Evolutionary conservation across 768 basidiomycete species (phyloP), one percentile per base, ranked within the genome.

Genomic region (Suillus subalutaceus): DNA sequence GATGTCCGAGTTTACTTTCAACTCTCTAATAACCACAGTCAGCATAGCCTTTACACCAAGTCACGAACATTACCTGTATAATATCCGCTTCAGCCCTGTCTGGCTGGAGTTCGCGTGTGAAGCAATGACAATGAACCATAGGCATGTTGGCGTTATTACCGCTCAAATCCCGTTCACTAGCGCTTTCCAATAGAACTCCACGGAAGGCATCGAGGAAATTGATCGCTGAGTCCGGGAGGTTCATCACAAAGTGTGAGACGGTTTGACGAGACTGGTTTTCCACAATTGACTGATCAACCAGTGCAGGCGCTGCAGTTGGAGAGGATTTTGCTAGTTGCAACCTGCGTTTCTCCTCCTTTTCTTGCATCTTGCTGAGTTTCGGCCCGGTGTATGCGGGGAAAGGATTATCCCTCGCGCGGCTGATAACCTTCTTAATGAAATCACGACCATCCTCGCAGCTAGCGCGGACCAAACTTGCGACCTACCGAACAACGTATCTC

Each of bases 211-310:
- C 92, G 62, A 99, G 83, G 79, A 99, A 98, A 43, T 86, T 83
- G 63, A 98, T 88, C 0, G 96, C 97, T 32, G 91, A 90, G 70
- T 94, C 95, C 3, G 97, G 97, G 23, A 99, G 83, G 77, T 99
- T 99, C 96, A 99, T 97, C n/a, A 97, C 91, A 73, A 94, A 96
- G 74, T 97, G 97, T 15, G 87, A 79, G 69, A 97, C 88, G 53
- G 84, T 79, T 64, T 77, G 81, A 65, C 91, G 86, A 44, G 76
- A 79, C 53, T 70, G 26, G 23, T 62, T 64, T 4, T 68, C 26
- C 23, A 65, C 69, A 43, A 68, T 61, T n/a, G 32, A 63, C 37
- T 68, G 53, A 56, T 67, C 63, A 32, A 60, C 53, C 4, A 4
- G 61, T 56, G 40, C 26, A 59, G 50, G 23, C n/a, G 48, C 32